Evolutionary conservation across 345 rosid species (phyloP).

Genomic region (Corchorus olitorius): DNA sequence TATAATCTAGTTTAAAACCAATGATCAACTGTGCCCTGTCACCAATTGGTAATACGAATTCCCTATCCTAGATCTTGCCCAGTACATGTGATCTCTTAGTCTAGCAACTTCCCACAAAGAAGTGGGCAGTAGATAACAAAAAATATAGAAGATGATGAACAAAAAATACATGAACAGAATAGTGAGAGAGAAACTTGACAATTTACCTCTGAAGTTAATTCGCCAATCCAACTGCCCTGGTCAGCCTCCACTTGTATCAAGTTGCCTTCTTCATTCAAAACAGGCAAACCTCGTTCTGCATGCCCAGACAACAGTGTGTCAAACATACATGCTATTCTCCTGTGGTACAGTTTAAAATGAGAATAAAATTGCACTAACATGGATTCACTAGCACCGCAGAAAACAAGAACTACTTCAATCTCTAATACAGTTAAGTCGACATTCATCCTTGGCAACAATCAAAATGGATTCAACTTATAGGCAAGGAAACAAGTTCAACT

Average conservation of each 20-base stretch:
- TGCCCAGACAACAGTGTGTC: conserved; percentile 6
- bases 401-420: too few species aligned
- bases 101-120: background rate
- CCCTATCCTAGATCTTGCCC: background rate
- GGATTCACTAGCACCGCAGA: background rate
- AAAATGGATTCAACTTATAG: background rate
- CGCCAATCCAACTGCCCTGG: conserved; percentile 58
- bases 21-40: background rate
- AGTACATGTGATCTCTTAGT: background rate
- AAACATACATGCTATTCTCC: conserved; percentile 17
- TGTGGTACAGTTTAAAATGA: background rate
- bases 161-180: background rate
- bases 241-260: conserved; percentile 55
- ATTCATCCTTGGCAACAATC: conserved; percentile 11
- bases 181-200: conserved; percentile 1
- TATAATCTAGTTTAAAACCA: background rate
- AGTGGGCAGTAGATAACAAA: background rate
- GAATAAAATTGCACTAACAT: background rate
- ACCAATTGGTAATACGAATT: background rate
- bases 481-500: background rate
- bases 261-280: conserved; percentile 85
- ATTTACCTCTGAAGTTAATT: conserved; percentile 70
- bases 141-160: background rate
- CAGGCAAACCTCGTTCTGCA: conserved; percentile 79
- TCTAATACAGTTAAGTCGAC: background rate